Evolutionary conservation across 2,329 filamentous ascomycete species (phyloP), one percentile per base, ranked within the genome.

Genomic region (Fusarium kyushuense): DNA sequence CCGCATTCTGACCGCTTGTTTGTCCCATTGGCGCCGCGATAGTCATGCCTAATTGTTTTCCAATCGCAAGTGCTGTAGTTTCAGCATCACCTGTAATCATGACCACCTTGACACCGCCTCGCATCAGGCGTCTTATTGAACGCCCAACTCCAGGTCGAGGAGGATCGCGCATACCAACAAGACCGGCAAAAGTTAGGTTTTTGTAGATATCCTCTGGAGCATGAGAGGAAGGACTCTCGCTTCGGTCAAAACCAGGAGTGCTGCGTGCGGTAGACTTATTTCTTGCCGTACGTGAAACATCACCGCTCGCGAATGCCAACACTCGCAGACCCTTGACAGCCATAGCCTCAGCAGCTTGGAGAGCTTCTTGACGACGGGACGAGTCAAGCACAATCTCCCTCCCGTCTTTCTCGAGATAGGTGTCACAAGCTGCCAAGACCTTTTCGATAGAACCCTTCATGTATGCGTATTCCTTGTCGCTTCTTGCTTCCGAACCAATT

Each of bases 1-100:
- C 79, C 67, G 88, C 83, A 73, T 86, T 80, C 79, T 89, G 84
- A 76, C 85, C 86, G 59, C 79, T 79, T 42, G 79, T 82, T 74
- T 84, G 84, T 64, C 79, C 86, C 63, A 80, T 86, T 68, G 82
- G 82, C 54, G 80, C 78, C 13, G 85, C 86, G 58, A 98, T 88
- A 3, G 90, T 89, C 93, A 99, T 99, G 40, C 96, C 96, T n/a
- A 99, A 85, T 75, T 97, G 95, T 79, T 88, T 93, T 30, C 93
- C 96, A 76, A 99, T 98, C 1, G 96, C 96, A 45, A 97, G 85
- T 4, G 96, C 96, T 4, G 96, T 99, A 2, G 93, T 93, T 77
- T 98, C 94, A 17, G 96, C 93, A 78, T 99, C 96, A 60, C 96
- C 96, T 12, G 96, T 99, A 71, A 99, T 98, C 96, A 99, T 99